Evolutionary conservation across 306 rosid genomes (phyloP).

Genomic region (Canavalia ensiformis): DNA sequence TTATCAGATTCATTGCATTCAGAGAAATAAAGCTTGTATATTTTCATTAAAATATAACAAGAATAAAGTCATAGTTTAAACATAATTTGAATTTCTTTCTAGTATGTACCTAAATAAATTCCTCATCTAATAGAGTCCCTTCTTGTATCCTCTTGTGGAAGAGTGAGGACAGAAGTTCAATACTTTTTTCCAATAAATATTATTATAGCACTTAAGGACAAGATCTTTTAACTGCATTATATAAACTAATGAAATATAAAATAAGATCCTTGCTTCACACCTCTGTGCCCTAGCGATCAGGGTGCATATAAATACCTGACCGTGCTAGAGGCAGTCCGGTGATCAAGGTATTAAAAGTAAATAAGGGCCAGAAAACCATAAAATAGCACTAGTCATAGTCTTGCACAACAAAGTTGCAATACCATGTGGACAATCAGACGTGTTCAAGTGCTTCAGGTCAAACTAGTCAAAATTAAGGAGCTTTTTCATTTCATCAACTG

Average conservation of each 20-base stretch:
- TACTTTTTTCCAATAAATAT: conserved; percentile 11
- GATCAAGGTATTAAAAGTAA: conserved; percentile 6
- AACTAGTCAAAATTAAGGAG: conserved; percentile 42
- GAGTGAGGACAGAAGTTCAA: conserved; percentile 18
- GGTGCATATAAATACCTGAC: conserved; percentile 36
- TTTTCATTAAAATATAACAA: conserved; percentile 24
- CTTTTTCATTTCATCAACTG: conserved; percentile 15
- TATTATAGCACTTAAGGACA: conserved; percentile 33
- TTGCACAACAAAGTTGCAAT: background rate
- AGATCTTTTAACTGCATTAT: conserved; percentile 6
- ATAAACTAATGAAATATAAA: background rate
- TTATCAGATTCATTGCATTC: conserved; percentile 1
- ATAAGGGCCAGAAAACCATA: background rate
- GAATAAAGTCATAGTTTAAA: conserved; percentile 18
- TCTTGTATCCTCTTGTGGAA: conserved; percentile 26
- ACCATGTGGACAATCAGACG: background rate
- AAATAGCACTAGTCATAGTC: conserved; percentile 4
- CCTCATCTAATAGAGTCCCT: conserved; percentile 18
- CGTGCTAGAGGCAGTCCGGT: conserved; percentile 3
- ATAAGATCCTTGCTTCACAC: conserved; percentile 19
- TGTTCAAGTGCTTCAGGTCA: conserved; percentile 25
- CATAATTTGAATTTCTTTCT: conserved; percentile 30
- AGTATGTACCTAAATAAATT: conserved; percentile 4
- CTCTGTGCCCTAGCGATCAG: conserved; percentile 8
- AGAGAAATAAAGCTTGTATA: conserved; percentile 20